Evolutionary conservation across 805 yeast species (phyloP).

Genomic region (Clavispora phyllophila): DNA sequence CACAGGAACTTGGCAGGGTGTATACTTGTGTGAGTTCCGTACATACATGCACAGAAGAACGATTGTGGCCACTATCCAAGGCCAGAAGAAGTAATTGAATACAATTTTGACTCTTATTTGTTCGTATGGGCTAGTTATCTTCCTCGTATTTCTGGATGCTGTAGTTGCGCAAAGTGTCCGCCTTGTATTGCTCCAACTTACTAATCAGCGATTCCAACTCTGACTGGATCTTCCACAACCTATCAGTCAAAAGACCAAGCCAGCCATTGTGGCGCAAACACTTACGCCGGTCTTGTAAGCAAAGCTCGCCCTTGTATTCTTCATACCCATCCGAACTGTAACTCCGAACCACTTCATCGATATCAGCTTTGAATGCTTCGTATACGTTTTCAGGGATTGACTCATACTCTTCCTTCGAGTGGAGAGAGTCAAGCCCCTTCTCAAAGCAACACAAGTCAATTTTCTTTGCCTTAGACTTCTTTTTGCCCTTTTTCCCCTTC

Average conservation of each 20-base stretch:
- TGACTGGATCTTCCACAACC: constrained; percentile 22
- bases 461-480: constrained; percentile 25
- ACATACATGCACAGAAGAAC: constrained; percentile 57
- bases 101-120: neutral
- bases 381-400: constrained; percentile 1
- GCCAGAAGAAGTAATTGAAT: constrained; percentile 31
- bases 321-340: constrained; percentile 13
- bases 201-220: constrained; percentile 32
- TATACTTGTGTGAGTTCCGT: constrained; percentile 73
- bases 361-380: constrained; percentile 12
- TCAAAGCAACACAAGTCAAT: constrained; percentile 55
- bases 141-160: constrained; percentile 28
- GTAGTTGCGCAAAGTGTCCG: constrained; percentile 29
- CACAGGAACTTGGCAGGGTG: constrained; percentile 84
- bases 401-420: neutral
- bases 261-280: constrained; percentile 54
- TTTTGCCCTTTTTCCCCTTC: constrained; percentile 14
- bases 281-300: constrained; percentile 50
- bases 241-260: constrained; percentile 36
- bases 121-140: neutral
- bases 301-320: constrained; percentile 22
- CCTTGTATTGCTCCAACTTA: constrained; percentile 22
- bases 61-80: constrained; percentile 71
- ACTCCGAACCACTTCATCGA: constrained; percentile 12
- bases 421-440: constrained; percentile 13